These are phyloP conservation scores for Paraphaeosphaeria sporulosa DNA, from an alignment of 2,329 filamentous ascomycete genomes.

Conservation along the genomic window DNA sequence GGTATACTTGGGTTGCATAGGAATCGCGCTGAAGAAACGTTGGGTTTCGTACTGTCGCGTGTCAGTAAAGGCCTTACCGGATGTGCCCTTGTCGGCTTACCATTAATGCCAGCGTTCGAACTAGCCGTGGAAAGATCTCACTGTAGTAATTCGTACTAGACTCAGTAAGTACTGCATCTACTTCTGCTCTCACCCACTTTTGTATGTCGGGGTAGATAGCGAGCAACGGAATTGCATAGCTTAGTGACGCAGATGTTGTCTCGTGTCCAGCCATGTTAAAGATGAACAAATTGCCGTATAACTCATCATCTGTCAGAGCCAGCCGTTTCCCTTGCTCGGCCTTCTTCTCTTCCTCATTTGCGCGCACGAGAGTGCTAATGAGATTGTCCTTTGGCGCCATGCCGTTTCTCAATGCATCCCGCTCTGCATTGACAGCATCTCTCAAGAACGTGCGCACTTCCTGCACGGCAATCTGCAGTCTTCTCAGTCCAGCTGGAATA, in stretches of 20 bases:
- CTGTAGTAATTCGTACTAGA: neutral
- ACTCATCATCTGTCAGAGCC: constrained; percentile 41
- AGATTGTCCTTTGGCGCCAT: neutral
- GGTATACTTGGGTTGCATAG: neutral
- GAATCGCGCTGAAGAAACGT: constrained; percentile 3
- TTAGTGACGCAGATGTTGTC: constrained; percentile 56
- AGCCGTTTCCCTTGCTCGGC: neutral
- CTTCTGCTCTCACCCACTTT: constrained; percentile 53
- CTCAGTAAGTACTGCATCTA: neutral
- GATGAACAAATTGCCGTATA: constrained; percentile 58
- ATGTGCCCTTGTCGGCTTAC: neutral
- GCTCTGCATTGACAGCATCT: neutral
- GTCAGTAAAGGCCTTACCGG: neutral
- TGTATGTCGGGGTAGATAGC: constrained; percentile 55
- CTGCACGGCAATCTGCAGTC: neutral
- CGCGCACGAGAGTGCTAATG: neutral
- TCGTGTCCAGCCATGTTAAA: constrained; percentile 61
- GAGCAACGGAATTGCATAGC: constrained; percentile 54
- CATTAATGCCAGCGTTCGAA: neutral
- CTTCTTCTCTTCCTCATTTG: constrained; percentile 5
- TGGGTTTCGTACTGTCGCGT: neutral
- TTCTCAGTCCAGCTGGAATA: neutral
- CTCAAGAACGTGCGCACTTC: neutral
- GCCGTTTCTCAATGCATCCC: neutral
- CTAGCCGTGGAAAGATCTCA: neutral